A percentile compares a stretch with the other conserved stretches of the same genome.
Evolutionary conservation across 2,329 filamentous ascomycete genomes (phyloP).

Genomic region (Akanthomyces muscarius): DNA sequence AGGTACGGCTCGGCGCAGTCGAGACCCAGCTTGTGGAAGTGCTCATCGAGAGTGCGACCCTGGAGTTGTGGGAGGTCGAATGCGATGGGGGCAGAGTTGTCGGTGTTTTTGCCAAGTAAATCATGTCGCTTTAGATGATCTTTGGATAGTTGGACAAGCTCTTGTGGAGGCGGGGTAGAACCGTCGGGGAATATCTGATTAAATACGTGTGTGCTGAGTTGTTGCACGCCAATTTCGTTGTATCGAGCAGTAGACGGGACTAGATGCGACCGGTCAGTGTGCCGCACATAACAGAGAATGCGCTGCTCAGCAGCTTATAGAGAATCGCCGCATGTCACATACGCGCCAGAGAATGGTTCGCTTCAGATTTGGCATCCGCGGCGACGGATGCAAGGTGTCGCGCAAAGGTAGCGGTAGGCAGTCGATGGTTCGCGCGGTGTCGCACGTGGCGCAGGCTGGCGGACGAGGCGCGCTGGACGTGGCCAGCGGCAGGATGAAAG

Average conservation of each 20-base stretch:
- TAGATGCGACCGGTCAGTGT: slow-evolving; percentile 24
- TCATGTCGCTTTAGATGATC: slow-evolving; percentile 84
- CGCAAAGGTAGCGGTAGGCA: slow-evolving; percentile 33
- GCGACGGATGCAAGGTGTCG: slow-evolving; percentile 42
- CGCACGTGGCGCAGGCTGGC: slow-evolving; percentile 49
- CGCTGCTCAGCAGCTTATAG: neutral
- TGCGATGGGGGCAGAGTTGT: slow-evolving; percentile 68
- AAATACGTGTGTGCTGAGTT: slow-evolving; percentile 80
- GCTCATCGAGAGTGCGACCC: slow-evolving; percentile 81
- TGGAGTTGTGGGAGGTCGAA: slow-evolving; percentile 81
- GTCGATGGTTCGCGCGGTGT: slow-evolving; percentile 40
- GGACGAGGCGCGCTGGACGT: slow-evolving; percentile 38
- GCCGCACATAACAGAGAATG: neutral
- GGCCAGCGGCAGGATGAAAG: slow-evolving; percentile 31
- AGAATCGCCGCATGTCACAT: slow-evolving; percentile 23
- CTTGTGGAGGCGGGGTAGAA: slow-evolving; percentile 54
- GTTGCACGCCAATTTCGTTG: slow-evolving; percentile 93
- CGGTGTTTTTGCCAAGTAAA: slow-evolving; percentile 83
- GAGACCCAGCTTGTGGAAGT: slow-evolving; percentile 83
- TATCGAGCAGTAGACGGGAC: slow-evolving; percentile 61
- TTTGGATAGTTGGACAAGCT: slow-evolving; percentile 74
- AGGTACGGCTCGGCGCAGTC: slow-evolving; percentile 86
- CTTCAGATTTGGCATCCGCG: slow-evolving; percentile 17
- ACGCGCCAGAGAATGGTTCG: slow-evolving; percentile 36
- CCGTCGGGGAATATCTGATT: slow-evolving; percentile 71